Base-by-base conservation (phyloP, 177 flowering plant species). In the Vitis hybrid region DNA sequence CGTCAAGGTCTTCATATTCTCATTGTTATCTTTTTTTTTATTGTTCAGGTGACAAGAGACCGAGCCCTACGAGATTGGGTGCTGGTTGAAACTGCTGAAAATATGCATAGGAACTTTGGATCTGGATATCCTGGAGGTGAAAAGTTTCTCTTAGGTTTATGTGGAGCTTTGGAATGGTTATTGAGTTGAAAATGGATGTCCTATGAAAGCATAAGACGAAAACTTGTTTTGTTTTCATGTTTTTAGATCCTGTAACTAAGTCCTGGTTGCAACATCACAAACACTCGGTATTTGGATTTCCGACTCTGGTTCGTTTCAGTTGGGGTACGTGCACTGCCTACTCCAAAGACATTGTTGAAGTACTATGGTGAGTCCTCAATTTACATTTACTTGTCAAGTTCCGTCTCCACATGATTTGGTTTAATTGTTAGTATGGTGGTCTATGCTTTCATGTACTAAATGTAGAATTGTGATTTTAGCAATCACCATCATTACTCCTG, bases 111-210 rank as follows among this genome's bases (percentile, higher is more conserved):
- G 75, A 89, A 79, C 62, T 94, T 94, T 77, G 98, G 98, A 62
- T 94, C 98, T 69, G 98, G 97, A 68, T 94, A 94, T 69, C 98
- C 98, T 62, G 97, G 95, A 86, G 97, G 98, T 94, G 62, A 56
- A 3, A 31, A 52, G 4, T 60, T 22, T 56, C 39, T 56, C 15
- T 45, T 10, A 67, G 60, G n/a, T 14, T 3, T 29, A 3, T 26
- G 51, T 15, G 33, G 5, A n/a, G 6, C 13, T 21, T 10, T 21
- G 15, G 49, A 51, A 2, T 5, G 0, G 45, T 39, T 0, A 39
- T 39, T 39, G 45, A 39, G 10, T 51, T 59, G 22, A 0, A 51
- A 3, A 21, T 39, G 29, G 22, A 14, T 70, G 3, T 56, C 51
- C 9, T 58, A 6, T 18, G 31, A 39, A 39, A 5, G 0, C 45